A percentile compares a stretch with the other conserved stretches of the same genome.
These are phyloP conservation scores for Globisporangium iwayamae DNA, from an alignment of 352 stramenopile genomes.

Conservation along the genomic window DNA sequence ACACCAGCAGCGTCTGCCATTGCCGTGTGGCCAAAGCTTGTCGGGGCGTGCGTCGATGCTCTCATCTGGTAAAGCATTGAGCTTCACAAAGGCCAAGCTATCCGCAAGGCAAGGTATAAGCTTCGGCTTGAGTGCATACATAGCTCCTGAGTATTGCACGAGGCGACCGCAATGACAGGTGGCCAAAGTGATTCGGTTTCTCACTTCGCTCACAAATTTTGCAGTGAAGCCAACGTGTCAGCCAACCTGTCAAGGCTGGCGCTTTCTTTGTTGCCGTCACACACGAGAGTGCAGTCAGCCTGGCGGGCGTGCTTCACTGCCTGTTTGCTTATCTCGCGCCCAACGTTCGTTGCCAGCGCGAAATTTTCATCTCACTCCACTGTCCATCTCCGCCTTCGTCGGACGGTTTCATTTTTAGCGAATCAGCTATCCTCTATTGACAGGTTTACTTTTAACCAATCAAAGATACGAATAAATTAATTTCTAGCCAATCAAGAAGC, in stretches of 20 bases:
- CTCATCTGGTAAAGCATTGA: too few species aligned
- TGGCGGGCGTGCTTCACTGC: not conserved
- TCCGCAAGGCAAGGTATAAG: too few species aligned
- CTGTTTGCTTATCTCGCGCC: not conserved
- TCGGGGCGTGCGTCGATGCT: too few species aligned
- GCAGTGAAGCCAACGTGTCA: not conserved
- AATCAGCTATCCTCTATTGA: not conserved
- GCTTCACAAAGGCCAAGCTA: too few species aligned
- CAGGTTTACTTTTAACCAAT: not conserved
- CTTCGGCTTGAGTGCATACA: too few species aligned
- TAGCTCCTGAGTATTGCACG: too few species aligned
- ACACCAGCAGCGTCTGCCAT: not conserved
- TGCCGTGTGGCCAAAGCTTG: not conserved
- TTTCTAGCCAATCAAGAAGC: slow-evolving; percentile 1
- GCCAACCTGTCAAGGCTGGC: not conserved
- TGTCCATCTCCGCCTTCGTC: not conserved
- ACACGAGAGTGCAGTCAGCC: not conserved
- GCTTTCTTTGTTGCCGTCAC: not conserved
- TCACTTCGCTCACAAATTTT: slow-evolving; percentile 9
- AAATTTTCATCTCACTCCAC: not conserved
- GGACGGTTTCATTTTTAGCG: not conserved
- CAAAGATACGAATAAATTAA: not conserved
- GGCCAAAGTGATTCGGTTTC: not conserved
- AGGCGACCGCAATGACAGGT: not conserved
- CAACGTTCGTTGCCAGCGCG: slow-evolving; percentile 1